phyloP scores from a whole-genome alignment of 1,284 basidiomycete genomes.

The Microbotryomycetes sp. region DNA sequence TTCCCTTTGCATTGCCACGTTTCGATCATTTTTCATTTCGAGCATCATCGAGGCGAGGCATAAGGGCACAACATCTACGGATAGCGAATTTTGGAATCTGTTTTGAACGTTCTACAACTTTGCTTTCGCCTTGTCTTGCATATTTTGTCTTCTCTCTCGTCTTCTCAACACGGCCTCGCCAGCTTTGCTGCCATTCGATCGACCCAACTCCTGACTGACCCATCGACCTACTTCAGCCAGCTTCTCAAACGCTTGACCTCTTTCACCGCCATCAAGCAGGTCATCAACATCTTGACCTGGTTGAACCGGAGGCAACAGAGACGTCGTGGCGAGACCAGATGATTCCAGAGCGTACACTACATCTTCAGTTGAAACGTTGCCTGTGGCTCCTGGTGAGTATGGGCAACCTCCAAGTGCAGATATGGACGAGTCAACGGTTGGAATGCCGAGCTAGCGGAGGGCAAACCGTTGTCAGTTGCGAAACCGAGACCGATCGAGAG shows the following conservation, averaged over 20 bases:
- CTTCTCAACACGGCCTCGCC: constrained; percentile 58
- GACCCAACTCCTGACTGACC: constrained; percentile 63
- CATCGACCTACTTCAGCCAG: constrained; percentile 71
- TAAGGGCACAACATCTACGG: no score
- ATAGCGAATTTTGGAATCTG: no score
- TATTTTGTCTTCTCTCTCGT: constrained; percentile 2
- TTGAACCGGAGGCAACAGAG: constrained; percentile 47
- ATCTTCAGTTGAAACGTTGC: constrained; percentile 80
- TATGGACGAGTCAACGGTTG: constrained; percentile 55
- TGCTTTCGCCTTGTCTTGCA: constrained; percentile 3
- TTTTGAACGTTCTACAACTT: background rate
- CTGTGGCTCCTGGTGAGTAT: constrained; percentile 88
- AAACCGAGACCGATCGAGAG: constrained; percentile 46
- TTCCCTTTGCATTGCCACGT: background rate
- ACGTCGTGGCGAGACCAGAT: constrained; percentile 58
- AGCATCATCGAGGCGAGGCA: no score
- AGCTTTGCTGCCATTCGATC: constrained; percentile 69
- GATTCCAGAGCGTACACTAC: constrained; percentile 66
- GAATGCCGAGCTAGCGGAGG: constrained; percentile 46
- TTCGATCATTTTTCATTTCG: background rate
- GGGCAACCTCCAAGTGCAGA: constrained; percentile 90
- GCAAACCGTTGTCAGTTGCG: constrained; percentile 42
- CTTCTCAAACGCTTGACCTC: constrained; percentile 46
- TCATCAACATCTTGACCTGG: constrained; percentile 21
- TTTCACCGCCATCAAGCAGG: constrained; percentile 21